phyloP scores from a whole-genome alignment of 345 rosid species.

The Linum lewisii region DNA sequence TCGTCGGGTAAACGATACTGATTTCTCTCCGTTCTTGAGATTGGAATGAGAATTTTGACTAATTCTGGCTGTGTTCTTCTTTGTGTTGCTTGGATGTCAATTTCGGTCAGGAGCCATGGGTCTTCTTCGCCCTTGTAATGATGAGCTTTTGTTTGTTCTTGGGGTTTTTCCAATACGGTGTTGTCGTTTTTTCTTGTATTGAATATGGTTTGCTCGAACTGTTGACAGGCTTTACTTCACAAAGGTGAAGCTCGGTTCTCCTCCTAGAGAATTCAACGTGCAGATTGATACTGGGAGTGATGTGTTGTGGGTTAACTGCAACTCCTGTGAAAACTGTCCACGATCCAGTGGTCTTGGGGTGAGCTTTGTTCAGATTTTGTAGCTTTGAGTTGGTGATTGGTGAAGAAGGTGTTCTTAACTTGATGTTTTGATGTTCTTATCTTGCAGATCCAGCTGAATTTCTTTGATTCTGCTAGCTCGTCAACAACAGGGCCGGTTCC shows the following conservation, averaged over 20 bases:
- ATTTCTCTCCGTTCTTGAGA: not conserved
- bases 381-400: slow-evolving; percentile 3
- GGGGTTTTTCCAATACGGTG: slow-evolving; percentile 10
- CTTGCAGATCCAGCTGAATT: slow-evolving; percentile 65
- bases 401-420: slow-evolving; percentile 2
- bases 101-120: slow-evolving; percentile 25
- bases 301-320: slow-evolving; percentile 82
- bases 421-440: slow-evolving; percentile 13
- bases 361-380: slow-evolving; percentile 12
- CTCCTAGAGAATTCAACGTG: slow-evolving; percentile 91
- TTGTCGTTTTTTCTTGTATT: not conserved
- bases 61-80: slow-evolving; percentile 28
- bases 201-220: slow-evolving; percentile 11
- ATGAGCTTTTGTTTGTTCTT: slow-evolving; percentile 1
- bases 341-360: slow-evolving; percentile 86
- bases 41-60: slow-evolving; percentile 4
- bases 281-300: slow-evolving; percentile 99
- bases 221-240: slow-evolving; percentile 81
- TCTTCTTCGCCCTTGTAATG: slow-evolving; percentile 19
- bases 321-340: slow-evolving; percentile 76
- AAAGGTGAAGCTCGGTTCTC: slow-evolving; percentile 86
- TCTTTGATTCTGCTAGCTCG: slow-evolving; percentile 61
- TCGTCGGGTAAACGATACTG: slow-evolving; percentile 52
- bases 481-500: slow-evolving; percentile 51
- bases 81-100: slow-evolving; percentile 5